A percentile compares a stretch with the other conserved stretches of the same genome.
These are phyloP conservation scores for Aureobasidium sp. DNA, from an alignment of 2,329 filamentous ascomycete genomes.

Conservation along the genomic window DNA sequence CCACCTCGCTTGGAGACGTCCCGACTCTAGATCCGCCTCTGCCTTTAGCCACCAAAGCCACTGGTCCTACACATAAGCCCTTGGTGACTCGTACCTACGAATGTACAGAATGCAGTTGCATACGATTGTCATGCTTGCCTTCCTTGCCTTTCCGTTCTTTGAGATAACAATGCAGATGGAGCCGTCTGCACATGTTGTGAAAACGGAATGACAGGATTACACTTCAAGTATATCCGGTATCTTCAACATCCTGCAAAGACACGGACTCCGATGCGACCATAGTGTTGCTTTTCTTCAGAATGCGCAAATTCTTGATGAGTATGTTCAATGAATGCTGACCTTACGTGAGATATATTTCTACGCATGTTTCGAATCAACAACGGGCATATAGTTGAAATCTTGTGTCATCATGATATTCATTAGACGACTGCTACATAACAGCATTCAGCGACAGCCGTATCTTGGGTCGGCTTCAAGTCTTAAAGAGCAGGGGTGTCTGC, in stretches of 20 bases:
- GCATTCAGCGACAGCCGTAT: background rate
- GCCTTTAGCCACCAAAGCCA: background rate
- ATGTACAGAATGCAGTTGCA: no score
- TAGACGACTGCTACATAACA: background rate
- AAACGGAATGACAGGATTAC: background rate
- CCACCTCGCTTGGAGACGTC: background rate
- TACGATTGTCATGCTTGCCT: background rate
- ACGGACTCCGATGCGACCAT: background rate
- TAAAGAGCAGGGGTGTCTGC: slow-evolving; percentile 27
- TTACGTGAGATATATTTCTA: background rate
- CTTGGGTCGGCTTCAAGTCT: background rate
- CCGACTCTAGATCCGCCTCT: background rate
- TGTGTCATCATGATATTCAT: background rate
- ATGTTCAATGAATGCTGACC: background rate
- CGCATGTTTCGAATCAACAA: no score
- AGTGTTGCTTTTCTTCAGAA: background rate
- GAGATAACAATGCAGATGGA: background rate
- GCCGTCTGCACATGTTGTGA: background rate
- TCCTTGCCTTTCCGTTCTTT: background rate
- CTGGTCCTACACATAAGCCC: background rate
- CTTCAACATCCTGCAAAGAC: background rate
- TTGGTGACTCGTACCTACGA: background rate
- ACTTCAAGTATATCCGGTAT: background rate
- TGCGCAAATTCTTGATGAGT: background rate
- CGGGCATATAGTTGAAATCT: no score